Evolutionary conservation across 129 eudicot genomes (phyloP).

Genomic region (Escallonia rubra): DNA sequence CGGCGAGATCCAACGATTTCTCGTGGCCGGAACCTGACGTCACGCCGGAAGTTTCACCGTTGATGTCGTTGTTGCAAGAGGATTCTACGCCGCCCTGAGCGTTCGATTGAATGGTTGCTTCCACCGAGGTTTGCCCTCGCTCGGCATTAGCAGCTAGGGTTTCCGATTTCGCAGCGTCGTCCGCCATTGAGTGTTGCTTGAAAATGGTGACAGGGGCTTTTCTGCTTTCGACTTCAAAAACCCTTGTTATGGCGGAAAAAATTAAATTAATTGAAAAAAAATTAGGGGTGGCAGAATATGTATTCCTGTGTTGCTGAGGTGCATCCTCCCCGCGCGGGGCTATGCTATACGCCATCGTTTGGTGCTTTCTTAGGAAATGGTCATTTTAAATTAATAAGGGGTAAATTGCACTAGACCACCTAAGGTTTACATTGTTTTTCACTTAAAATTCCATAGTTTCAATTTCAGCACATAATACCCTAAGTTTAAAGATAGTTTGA

Average conservation of each 20-base stretch:
- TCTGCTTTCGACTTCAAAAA: conserved; percentile 4
- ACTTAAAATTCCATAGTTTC: too few species aligned
- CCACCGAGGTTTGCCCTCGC: conserved; percentile 42
- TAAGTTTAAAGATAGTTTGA: too few species aligned
- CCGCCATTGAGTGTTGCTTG: conserved; percentile 35
- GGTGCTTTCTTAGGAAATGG: too few species aligned
- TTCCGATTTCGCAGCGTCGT: conserved; percentile 27
- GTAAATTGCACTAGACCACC: too few species aligned
- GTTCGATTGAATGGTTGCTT: conserved; percentile 54
- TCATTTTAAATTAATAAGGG: too few species aligned
- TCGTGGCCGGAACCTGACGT: conserved; percentile 37
- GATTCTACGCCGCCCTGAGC: conserved; percentile 47
- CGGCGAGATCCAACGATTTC: conserved; percentile 58
- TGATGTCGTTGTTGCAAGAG: conserved; percentile 51
- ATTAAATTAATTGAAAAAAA: too few species aligned
- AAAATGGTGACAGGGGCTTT: conserved; percentile 9
- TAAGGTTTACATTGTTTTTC: too few species aligned
- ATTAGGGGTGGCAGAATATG: too few species aligned
- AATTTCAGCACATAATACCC: too few species aligned
- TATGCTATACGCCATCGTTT: too few species aligned
- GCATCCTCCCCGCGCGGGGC: too few species aligned
- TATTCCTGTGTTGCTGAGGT: too few species aligned
- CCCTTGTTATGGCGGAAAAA: conserved; percentile 29
- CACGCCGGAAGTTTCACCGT: conserved; percentile 35
- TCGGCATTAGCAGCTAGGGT: conserved; percentile 15